phyloP scores from a whole-genome alignment of 129 eudicot species.

The Artemisia argyi region DNA sequence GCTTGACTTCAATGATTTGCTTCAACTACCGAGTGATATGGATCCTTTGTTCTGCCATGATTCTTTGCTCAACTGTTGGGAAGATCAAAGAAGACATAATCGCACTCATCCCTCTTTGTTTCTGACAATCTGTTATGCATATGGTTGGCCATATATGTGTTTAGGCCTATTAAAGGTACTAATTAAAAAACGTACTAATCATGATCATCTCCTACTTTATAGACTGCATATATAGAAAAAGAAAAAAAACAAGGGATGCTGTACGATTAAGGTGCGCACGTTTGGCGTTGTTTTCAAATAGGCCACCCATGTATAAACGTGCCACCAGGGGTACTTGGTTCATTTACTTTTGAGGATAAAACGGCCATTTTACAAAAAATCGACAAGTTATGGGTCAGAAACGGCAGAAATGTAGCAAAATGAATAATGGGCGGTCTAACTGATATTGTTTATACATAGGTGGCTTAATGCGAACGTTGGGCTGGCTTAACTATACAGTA shows the following conservation, averaged over 20 bases:
- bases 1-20: slow-evolving; percentile 76
- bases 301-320: background rate
- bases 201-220: background rate
- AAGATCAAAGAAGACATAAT: slow-evolving; percentile 46
- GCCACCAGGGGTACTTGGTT: background rate
- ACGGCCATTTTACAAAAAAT: background rate
- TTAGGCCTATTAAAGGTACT: slow-evolving; percentile 84
- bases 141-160: slow-evolving; percentile 81
- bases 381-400: background rate
- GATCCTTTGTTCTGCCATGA: slow-evolving; percentile 66
- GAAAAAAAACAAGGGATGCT: no score
- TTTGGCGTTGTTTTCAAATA: background rate
- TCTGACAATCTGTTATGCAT: slow-evolving; percentile 62
- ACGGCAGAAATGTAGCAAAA: background rate
- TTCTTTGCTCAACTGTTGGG: slow-evolving; percentile 58
- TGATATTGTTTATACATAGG: no score
- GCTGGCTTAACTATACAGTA: background rate
- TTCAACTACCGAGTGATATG: slow-evolving; percentile 81
- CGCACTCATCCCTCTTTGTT: slow-evolving; percentile 63
- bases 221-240: no score
- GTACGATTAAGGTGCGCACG: background rate
- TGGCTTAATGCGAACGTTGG: background rate
- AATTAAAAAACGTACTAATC: background rate
- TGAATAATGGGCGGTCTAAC: background rate
- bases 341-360: background rate